Base-by-base conservation (phyloP, 768 basidiomycete species). In the Russula brevipes region DNA sequence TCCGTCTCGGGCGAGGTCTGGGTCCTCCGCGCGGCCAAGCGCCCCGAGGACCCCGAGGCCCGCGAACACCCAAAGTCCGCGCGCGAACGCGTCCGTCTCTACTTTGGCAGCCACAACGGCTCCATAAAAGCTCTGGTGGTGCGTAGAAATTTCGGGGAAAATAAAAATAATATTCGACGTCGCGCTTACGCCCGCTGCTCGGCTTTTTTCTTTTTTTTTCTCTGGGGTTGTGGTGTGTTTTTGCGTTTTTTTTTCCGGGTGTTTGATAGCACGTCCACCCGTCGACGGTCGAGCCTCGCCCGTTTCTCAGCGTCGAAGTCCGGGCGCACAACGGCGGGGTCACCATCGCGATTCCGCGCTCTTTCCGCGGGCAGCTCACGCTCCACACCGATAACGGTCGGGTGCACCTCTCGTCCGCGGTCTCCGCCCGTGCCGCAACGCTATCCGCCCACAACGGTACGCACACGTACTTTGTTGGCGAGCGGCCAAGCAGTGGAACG, bases 341-440 rank as follows among this genome's bases (percentile, higher is more conserved):
- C 12, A 1, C 19, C 7, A 44, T 65, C 53, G 44, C 50, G 16
- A 59, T 66, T 2, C 66, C 66, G 38, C 66, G 66, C 24, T 66
- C 63, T 11, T 66, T 66, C 51, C 63, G 49, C 19, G 66, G 66
- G 42, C 64, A 66, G 24, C 51, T 66, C 3, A 65, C 35, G 8
- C 59, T 66, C 31, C 54, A 65, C 17, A 65, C 54, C 2, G 50
- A 60, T 11, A 33, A 65, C 14, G 66, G 66, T 17, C 44, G 45
- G 6, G 63, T 60, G 33, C 10, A 6, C 7, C 55, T 66, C 45
- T 66, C 66, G 33, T 14, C 64, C 24, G 42, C 39, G 11, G 44
- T 66, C 30, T 38, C 38, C 10, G n/a, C 54, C 14, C 49, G 49
- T 33, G 45, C 54, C 31, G 45, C 63, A 12, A 33, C 47, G 42